These are phyloP conservation scores for Hypsizygus marmoreus DNA, from an alignment of 768 basidiomycete species.

Conservation along the genomic window DNA sequence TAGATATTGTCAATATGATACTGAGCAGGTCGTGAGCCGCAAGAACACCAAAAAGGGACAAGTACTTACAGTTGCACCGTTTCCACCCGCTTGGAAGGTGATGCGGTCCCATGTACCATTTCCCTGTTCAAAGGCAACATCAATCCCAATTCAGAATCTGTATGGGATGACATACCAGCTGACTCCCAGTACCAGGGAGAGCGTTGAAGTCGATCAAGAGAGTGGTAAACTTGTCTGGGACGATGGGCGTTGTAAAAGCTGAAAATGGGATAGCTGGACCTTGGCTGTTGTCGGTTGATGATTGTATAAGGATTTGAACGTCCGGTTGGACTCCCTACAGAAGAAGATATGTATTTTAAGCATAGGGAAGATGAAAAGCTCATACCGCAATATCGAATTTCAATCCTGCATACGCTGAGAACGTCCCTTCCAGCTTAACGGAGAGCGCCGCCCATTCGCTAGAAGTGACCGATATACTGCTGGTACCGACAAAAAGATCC, in stretches of 20 bases:
- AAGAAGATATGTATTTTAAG: constrained; percentile 1
- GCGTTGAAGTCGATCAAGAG: constrained; percentile 48
- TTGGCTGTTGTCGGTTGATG: constrained; percentile 36
- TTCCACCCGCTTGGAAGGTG: constrained; percentile 46
- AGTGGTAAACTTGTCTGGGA: constrained; percentile 40
- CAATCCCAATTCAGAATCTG: too few species aligned
- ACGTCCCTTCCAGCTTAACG: constrained; percentile 42
- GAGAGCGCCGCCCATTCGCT: constrained; percentile 46
- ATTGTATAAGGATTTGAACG: constrained; percentile 40
- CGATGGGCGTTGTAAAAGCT: constrained; percentile 39
- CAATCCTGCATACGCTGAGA: constrained; percentile 47
- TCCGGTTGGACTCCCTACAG: constrained; percentile 46
- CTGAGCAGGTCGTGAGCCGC: constrained; percentile 15
- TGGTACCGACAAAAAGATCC: constrained; percentile 41
- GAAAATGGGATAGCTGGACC: constrained; percentile 45
- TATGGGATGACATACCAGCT: constrained; percentile 28
- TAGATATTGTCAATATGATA: constrained; percentile 55
- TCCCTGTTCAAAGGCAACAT: constrained; percentile 23
- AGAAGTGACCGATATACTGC: constrained; percentile 46
- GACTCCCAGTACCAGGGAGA: constrained; percentile 42
- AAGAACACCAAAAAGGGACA: not conserved
- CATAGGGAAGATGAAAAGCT: constrained; percentile 1
- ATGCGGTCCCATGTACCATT: constrained; percentile 52
- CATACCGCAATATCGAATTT: constrained; percentile 52
- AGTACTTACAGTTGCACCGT: constrained; percentile 42